These are phyloP conservation scores for Cantharellus cinnabarinus DNA, from an alignment of 768 basidiomycete species.

Conservation along the genomic window DNA sequence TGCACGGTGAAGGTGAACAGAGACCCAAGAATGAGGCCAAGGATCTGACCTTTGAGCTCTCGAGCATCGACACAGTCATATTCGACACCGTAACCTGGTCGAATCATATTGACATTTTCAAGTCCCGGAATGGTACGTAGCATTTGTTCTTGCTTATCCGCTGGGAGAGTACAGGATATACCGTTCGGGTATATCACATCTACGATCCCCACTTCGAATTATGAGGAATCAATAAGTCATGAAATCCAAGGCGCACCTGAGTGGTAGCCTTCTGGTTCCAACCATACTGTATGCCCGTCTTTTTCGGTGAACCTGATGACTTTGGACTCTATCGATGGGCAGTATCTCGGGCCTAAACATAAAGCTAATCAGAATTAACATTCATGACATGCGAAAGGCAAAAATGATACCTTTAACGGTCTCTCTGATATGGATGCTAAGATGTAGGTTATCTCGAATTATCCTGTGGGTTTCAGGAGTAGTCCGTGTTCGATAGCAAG, in stretches of 20 bases:
- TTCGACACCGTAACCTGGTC: slow-evolving; percentile 82
- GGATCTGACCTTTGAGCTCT: slow-evolving; percentile 38
- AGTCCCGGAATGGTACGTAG: slow-evolving; percentile 70
- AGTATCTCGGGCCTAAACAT: slow-evolving; percentile 62
- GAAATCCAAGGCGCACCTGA: slow-evolving; percentile 31
- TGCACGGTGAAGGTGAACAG: slow-evolving; percentile 12
- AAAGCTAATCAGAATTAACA: background rate
- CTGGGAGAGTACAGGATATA: slow-evolving; percentile 69
- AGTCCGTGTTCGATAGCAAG: slow-evolving; percentile 54
- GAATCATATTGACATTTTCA: slow-evolving; percentile 64
- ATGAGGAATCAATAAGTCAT: background rate
- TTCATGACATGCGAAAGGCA: background rate
- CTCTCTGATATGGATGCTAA: slow-evolving; percentile 72
- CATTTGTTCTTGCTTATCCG: slow-evolving; percentile 66
- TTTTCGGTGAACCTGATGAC: slow-evolving; percentile 60
- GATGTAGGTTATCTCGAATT: slow-evolving; percentile 54
- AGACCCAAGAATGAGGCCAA: background rate
- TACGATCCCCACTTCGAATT: background rate
- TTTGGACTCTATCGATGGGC: slow-evolving; percentile 79
- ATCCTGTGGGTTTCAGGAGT: slow-evolving; percentile 52
- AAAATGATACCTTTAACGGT: slow-evolving; percentile 47
- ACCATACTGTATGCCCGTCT: slow-evolving; percentile 54
- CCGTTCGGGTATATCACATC: slow-evolving; percentile 28
- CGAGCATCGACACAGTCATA: slow-evolving; percentile 81
- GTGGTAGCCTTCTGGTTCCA: slow-evolving; percentile 84